A percentile compares a stretch with the other conserved stretches of the same genome.
phyloP scores from a whole-genome alignment of 2,329 filamentous ascomycete species.

The Berkeleyomyces rouxiae region DNA sequence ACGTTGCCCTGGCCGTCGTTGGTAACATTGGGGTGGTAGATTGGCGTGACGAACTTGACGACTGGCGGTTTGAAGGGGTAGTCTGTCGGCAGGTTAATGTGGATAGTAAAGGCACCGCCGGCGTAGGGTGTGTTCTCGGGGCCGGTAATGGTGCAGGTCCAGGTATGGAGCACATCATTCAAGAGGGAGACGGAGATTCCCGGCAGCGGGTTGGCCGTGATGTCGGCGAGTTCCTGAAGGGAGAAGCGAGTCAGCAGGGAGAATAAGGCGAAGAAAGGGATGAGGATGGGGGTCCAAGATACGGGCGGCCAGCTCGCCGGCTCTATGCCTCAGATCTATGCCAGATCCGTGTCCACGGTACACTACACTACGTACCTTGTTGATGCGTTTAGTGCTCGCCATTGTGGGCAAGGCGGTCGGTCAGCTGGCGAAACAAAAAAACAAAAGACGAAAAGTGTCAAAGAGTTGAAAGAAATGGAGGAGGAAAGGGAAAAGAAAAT shows the following conservation, averaged over 20 bases:
- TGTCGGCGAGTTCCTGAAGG: conserved; percentile 36
- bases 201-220: conserved; percentile 29
- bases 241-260: conserved; percentile 15
- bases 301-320: not conserved
- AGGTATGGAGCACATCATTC: conserved; percentile 33
- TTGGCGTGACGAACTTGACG: conserved; percentile 99
- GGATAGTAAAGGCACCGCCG: conserved; percentile 61
- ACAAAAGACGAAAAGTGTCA: not conserved
- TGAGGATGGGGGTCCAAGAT: not conserved
- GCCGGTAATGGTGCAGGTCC: conserved; percentile 33
- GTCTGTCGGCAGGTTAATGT: conserved; percentile 98
- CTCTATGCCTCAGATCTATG: too few relatives aligned
- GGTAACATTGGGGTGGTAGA: conserved; percentile 99
- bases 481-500: not conserved
- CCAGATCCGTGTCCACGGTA: not conserved
- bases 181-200: conserved; percentile 33
- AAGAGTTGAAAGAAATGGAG: not conserved
- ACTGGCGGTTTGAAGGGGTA: conserved; percentile 99
- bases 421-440: not conserved
- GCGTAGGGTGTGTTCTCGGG: conserved; percentile 31
- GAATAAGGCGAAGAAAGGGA: not conserved
- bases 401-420: conserved; percentile 18
- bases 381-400: conserved; percentile 28
- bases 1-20: conserved; percentile 89
- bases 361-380: conserved; percentile 23